Base-by-base conservation (phyloP, 2,329 filamentous ascomycete species). In the Phialophora verrucosa region DNA sequence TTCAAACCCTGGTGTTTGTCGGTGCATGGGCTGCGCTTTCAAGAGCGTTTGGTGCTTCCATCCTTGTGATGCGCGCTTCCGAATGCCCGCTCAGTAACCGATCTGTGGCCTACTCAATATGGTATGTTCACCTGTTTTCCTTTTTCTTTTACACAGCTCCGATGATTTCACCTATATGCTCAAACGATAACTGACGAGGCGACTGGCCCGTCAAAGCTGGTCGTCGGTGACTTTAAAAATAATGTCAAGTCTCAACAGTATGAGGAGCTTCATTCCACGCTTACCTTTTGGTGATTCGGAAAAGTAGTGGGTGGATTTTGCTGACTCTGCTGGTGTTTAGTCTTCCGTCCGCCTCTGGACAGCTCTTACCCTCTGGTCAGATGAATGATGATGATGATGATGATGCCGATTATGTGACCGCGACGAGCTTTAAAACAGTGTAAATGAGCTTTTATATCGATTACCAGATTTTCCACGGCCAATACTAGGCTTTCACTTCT, bases 181-280 rank as follows among this genome's bases (percentile, higher is more conserved):
- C 63, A 69, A 69, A 67, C 67, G 67, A 68, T 68, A 68, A 68
- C 66, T 68, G 66, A 63, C 56, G 67, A 69, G 67, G 44, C 67
- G 67, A 63, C 61, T 59, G 68, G 68, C 65, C 55, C 60, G 65
- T 67, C 63, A 67, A 70, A 60, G 65, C 67, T 55, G 51, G 32
- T 65, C 68, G 68, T 70, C 68, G 65, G 62, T 70, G 68, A 70
- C 65, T 70, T 59, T 51, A 70, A 67, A 70, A 67, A n/a, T n/a
- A 65, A 68, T 68, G 56, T 65, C 68, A 70, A 70, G 62, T 44
- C 68, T 70, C 68, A 70, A 70, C 68, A 70, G 68, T 70, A 64
- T 70, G 68, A 70, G 68, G 62, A 64, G 66, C 64, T 51, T 23
- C 35, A 20, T 25, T n/a, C 51, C 8, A 54, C 23, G 27, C 12